Base-by-base conservation (phyloP, 2,329 filamentous ascomycete species). In the Waltergamsia citrina region DNA sequence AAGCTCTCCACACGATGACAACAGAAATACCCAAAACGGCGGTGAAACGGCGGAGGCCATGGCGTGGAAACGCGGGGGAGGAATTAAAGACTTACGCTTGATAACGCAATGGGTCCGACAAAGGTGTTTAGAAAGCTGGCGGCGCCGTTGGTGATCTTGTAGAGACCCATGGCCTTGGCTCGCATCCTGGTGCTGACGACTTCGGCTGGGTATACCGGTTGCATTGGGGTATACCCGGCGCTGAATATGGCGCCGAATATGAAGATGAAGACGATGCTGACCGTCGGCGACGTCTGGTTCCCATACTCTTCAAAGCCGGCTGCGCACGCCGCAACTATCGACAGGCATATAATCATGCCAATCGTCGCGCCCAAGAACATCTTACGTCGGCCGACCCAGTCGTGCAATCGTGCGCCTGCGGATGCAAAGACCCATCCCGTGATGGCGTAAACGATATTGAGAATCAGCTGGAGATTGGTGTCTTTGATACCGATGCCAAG, bases 151-250 rank as follows among this genome's bases (percentile, higher is more conserved):
- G 56, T 56, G 10, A 59, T 36, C 34, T 54, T 56, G 35, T 54
- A 57, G 5, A 53, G 45, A 4, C 49, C 51, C 46, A 59, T 56
- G 4, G 51, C 56, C 39, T 59, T 59, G 9, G 57, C 56, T 23
- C 57, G 50, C 49, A 57, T 59, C 31, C 50, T 51, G 26, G 56
- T 59, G 20, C 52, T 55, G 17, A 58, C 50, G 4, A 59, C 54
- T 35, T 60, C 56, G 3, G 52, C 54, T 8, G 53, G 50, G 38
- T 59, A 59, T 24, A 59, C 56, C 7, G 51, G 48, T 27, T 59
- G 54, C 48, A 60, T 56, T 11, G 53, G 54, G 1, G 54, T 59
- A 33, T 50, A 53, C 2, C 66, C 35, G 6, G 15, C 29, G 7
- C 38, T 34, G 39, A 54, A 59, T 11, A 52, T 40, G 20, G 52